Conservation (phyloP, 176 grass and related monocot genomes). For the Oropetium thomaeum region DNA sequence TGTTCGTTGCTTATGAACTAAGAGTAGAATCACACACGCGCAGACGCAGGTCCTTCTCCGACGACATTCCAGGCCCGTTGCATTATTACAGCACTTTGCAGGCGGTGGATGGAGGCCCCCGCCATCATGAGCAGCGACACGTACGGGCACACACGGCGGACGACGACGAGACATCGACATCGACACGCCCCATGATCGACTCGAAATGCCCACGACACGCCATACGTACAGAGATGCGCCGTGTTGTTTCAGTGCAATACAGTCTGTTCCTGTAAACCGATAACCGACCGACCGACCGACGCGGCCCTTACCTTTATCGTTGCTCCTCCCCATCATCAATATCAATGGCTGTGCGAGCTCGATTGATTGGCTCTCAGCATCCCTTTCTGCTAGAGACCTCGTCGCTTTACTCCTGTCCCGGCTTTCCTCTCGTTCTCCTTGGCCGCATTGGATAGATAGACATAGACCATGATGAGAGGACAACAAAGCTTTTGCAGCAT, state of each 20-base stretch:
- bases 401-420: slow-evolving; percentile 22
- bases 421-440: background rate
- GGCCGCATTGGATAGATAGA: slow-evolving; percentile 16
- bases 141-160: too few relatives aligned
- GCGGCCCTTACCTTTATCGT: background rate
- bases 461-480: background rate
- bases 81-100: slow-evolving; percentile 27
- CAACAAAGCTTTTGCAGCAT: slow-evolving; percentile 17
- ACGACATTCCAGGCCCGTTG: background rate
- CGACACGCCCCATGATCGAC: too few relatives aligned
- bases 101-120: background rate
- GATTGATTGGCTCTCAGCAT: background rate
- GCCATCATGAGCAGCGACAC: too few relatives aligned
- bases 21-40: background rate
- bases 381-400: too few relatives aligned
- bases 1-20: background rate
- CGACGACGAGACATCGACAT: background rate
- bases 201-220: background rate
- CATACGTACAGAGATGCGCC: background rate
- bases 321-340: too few relatives aligned
- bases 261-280: background rate
- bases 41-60: background rate
- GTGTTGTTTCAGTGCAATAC: background rate
- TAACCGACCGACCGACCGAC: too few relatives aligned
- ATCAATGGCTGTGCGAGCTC: background rate